Base-by-base conservation (phyloP, 2,329 filamentous ascomycete genomes). In the Fusarium compactum region DNA sequence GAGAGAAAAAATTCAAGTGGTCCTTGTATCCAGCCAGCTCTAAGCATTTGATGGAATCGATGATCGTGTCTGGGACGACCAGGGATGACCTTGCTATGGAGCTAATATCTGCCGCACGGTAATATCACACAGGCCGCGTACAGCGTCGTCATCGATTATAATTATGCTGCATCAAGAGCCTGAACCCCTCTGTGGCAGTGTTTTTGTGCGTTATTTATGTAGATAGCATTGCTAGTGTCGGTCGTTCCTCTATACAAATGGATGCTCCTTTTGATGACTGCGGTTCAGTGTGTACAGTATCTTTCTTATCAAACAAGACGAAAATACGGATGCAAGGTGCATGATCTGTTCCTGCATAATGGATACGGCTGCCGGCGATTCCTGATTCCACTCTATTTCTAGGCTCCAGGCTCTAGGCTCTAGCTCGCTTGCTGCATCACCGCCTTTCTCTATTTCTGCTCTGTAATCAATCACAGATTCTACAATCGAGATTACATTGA, bases 91-190 rank as follows among this genome's bases (percentile, higher is more conserved):
- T 54, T 54, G 67, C 43, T 22, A 43, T 32, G 44, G 41, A 65
- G 51, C 44, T 64, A 60, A 34, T 55, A 30, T 30, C 25, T 47
- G 45, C 29, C 54, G 55, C 38, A 29, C 40, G 29, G 40, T 54
- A 38, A 38, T 38, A 71, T 65, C 54, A 51, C 52, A 52, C 11
- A 56, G 67, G 68, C 68, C 68, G 48, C 64, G 68, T 71, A 47
- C 29, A 65, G 45, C 65, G 57, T 71, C 69, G 69, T 71, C 69
- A 71, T 71, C 46, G 60, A 69, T 53, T 58, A 48, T 56, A 62
- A 59, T 66, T 52, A 53, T 58, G 29, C 56, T 61, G 40, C 43
- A 27, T 20, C 20, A n/a, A 38, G 22, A 40, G n/a, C 22, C 18
- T 51, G 30, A 38, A 20, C 30, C 30, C 12, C 30, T 38, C 22